Percentiles rank a stretch among this genome's conserved stretches.
Conservation (phyloP, 2,329 filamentous ascomycete genomes). For the Alternaria panax region DNA sequence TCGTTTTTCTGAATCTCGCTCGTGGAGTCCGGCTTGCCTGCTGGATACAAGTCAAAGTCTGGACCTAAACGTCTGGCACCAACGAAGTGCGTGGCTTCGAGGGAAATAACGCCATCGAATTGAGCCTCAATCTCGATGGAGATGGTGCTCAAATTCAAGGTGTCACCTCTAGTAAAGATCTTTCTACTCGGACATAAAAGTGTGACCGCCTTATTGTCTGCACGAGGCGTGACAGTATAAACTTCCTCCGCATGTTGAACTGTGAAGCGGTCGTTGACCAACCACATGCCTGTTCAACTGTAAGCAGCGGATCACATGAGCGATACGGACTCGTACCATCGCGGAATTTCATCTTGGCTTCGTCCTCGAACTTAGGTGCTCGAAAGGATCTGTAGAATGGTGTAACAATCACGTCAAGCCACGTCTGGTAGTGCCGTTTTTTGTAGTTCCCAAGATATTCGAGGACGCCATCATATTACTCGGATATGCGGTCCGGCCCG, state of each 20-base stretch:
- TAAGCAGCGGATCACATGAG: constrained; percentile 13
- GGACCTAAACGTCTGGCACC: constrained; percentile 62
- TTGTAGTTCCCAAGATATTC: neutral
- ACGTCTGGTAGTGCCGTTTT: constrained; percentile 1
- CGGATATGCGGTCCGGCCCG: constrained; percentile 32
- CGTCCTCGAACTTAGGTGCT: neutral
- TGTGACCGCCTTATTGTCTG: constrained; percentile 57
- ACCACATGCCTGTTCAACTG: constrained; percentile 64
- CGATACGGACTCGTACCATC: constrained; percentile 55
- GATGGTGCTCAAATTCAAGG: constrained; percentile 63
- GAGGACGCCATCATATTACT: constrained; percentile 8
- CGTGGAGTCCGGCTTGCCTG: constrained; percentile 54
- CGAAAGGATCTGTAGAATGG: neutral
- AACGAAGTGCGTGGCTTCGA: constrained; percentile 66
- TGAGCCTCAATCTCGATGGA: constrained; percentile 65
- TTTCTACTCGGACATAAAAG: constrained; percentile 66
- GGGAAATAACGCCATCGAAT: constrained; percentile 66
- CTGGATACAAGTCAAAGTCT: constrained; percentile 65
- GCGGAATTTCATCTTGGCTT: constrained; percentile 64
- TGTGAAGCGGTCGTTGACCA: constrained; percentile 65
- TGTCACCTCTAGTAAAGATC: constrained; percentile 63
- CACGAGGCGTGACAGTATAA: constrained; percentile 59
- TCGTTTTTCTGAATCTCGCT: constrained; percentile 51
- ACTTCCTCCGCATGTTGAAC: constrained; percentile 73
- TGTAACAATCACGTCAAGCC: neutral